These are phyloP conservation scores for Mycena alexandri DNA, from an alignment of 768 basidiomycete species.

Conservation along the genomic window DNA sequence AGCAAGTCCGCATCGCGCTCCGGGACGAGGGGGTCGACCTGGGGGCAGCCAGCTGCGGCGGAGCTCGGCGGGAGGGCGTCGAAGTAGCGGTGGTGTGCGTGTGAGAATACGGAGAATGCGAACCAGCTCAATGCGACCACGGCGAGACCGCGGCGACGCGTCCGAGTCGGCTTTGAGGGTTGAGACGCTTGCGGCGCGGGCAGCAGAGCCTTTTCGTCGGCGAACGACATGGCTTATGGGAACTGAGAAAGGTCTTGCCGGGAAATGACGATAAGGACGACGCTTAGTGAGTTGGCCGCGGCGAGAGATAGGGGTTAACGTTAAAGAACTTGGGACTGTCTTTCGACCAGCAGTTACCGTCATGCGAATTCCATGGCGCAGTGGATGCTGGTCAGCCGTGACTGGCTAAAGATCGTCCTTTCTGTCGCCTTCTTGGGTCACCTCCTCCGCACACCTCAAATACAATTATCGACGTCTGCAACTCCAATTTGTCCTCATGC, in stretches of 20 bases:
- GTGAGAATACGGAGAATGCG: neutral
- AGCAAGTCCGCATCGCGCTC: constrained; percentile 16
- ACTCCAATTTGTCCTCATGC: neutral
- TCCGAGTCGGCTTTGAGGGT: neutral
- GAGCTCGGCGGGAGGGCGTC: neutral
- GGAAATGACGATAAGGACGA: neutral
- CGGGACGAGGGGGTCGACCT: constrained; percentile 25
- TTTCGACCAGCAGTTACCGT: constrained; percentile 7
- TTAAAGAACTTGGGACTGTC: constrained; percentile 1
- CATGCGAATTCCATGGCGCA: constrained; percentile 9
- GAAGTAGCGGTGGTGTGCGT: neutral
- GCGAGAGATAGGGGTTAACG: neutral
- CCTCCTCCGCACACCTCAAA: neutral
- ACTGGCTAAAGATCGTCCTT: neutral
- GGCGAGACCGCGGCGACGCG: constrained; percentile 2
- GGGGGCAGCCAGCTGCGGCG: constrained; percentile 20
- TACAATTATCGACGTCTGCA: neutral
- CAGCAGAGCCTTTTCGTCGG: constrained; percentile 3
- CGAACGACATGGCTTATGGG: constrained; percentile 2
- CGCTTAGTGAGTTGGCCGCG: too few species aligned
- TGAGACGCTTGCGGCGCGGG: neutral
- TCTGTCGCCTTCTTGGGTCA: constrained; percentile 6
- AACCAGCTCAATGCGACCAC: constrained; percentile 1
- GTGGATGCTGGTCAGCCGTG: constrained; percentile 1
- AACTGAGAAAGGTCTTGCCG: too few species aligned